These are phyloP conservation scores for Clarkia xantiana DNA, from an alignment of 345 rosid species.

Conservation along the genomic window DNA sequence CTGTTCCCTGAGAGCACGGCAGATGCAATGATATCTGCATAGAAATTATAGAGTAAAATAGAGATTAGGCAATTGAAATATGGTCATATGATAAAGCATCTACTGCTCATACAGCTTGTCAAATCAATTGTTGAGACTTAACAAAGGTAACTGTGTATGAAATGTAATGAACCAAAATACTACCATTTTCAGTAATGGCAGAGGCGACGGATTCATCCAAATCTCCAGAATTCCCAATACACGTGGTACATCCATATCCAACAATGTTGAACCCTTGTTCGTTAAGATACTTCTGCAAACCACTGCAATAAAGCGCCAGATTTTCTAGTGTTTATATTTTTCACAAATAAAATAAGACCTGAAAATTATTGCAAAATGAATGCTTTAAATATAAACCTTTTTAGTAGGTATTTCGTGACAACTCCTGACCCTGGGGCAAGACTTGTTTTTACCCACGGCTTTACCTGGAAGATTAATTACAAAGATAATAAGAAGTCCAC, in stretches of 20 bases:
- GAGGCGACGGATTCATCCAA: slow-evolving; percentile 86
- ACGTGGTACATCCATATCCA: slow-evolving; percentile 97
- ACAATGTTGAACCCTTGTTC: slow-evolving; percentile 89
- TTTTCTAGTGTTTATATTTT: not conserved
- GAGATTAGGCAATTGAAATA: too few species aligned
- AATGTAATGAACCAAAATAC: not conserved
- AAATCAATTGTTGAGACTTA: not conserved
- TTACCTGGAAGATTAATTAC: slow-evolving; percentile 42
- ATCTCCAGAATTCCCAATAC: slow-evolving; percentile 97
- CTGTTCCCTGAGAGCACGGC: slow-evolving; percentile 97
- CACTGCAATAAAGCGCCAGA: slow-evolving; percentile 35
- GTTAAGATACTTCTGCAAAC: slow-evolving; percentile 74
- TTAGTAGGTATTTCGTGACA: slow-evolving; percentile 73
- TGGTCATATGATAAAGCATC: not conserved
- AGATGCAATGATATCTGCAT: slow-evolving; percentile 76
- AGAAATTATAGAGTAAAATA: slow-evolving; percentile 1
- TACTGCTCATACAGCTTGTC: not conserved
- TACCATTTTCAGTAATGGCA: slow-evolving; percentile 89
- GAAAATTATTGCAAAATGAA: not conserved
- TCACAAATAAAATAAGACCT: not conserved
- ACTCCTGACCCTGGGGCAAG: slow-evolving; percentile 99
- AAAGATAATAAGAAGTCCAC: not conserved
- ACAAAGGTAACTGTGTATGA: not conserved
- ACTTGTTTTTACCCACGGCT: slow-evolving; percentile 97
- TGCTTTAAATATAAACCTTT: slow-evolving; percentile 32